Evolutionary conservation across 345 rosid genomes (phyloP).

Genomic region (Arabidopsis thaliana): DNA sequence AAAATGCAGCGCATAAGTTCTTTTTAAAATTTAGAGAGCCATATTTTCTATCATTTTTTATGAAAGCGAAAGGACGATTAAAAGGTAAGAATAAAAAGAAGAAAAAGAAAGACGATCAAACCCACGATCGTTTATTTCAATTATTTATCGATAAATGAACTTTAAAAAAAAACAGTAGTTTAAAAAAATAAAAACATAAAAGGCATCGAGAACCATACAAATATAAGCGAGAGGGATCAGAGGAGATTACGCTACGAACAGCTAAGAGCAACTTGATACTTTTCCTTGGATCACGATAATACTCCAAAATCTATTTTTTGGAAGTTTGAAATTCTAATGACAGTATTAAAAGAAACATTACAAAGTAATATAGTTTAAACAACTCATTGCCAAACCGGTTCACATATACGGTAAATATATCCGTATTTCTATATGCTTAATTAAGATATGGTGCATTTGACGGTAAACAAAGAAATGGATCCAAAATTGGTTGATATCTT

Average conservation of each 20-base stretch:
- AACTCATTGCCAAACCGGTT: too few species aligned
- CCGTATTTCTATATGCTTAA: background rate
- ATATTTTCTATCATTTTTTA: background rate
- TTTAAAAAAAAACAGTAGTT: background rate
- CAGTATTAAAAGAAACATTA: background rate
- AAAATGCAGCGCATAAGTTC: conserved; percentile 3
- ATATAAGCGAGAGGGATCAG: conserved; percentile 15
- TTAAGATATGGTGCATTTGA: background rate
- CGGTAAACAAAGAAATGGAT: background rate
- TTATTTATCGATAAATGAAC: conserved; percentile 11
- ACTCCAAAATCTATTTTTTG: too few species aligned
- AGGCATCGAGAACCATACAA: conserved; percentile 33
- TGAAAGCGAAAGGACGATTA: conserved; percentile 41
- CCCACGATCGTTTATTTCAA: conserved; percentile 40
- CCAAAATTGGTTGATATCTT: conserved; percentile 5
- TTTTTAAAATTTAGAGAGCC: background rate
- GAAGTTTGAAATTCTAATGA: background rate
- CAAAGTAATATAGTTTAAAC: background rate
- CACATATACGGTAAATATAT: background rate
- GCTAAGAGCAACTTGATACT: conserved; percentile 22
- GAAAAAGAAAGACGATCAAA: conserved; percentile 37
- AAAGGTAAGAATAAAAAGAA: conserved; percentile 26
- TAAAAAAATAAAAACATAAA: background rate
- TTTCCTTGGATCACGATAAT: conserved; percentile 28
- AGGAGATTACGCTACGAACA: conserved; percentile 34